Conservation (phyloP, 192 early-diverging fungal genomes). For the Coemansia sp. region DNA sequence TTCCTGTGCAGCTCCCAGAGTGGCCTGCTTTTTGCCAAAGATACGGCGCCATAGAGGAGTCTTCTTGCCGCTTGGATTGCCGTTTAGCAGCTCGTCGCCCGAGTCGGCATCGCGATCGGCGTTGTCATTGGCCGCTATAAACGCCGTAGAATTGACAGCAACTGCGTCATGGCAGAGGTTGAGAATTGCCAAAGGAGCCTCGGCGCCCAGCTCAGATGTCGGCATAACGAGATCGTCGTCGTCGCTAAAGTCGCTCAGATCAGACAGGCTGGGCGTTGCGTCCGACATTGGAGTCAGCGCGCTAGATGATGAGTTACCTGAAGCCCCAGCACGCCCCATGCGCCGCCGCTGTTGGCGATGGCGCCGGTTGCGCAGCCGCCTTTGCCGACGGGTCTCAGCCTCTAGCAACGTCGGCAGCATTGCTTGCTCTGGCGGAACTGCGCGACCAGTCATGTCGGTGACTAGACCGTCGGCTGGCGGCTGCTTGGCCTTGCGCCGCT, state of each 20-base stretch:
- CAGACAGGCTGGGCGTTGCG: slow-evolving; percentile 36
- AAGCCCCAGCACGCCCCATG: slow-evolving; percentile 25
- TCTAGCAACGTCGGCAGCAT: slow-evolving; percentile 43
- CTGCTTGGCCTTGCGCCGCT: slow-evolving; percentile 48
- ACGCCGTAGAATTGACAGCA: slow-evolving; percentile 80
- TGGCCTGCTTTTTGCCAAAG: slow-evolving; percentile 8
- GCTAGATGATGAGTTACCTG: slow-evolving; percentile 48
- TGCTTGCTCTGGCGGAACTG: slow-evolving; percentile 43
- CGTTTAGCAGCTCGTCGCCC: slow-evolving; percentile 25
- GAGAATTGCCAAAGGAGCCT: slow-evolving; percentile 52
- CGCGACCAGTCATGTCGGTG: slow-evolving; percentile 50
- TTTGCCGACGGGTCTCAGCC: slow-evolving; percentile 38
- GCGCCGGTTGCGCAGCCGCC: slow-evolving; percentile 41
- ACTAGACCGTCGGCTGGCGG: slow-evolving; percentile 45
- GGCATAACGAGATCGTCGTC: slow-evolving; percentile 51
- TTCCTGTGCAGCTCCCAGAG: slow-evolving; percentile 11
- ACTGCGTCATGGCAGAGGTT: slow-evolving; percentile 66
- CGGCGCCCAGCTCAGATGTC: slow-evolving; percentile 53
- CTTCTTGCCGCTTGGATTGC: slow-evolving; percentile 10
- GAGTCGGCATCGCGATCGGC: slow-evolving; percentile 18
- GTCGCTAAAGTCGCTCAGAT: slow-evolving; percentile 50
- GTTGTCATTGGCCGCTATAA: slow-evolving; percentile 42
- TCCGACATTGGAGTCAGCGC: slow-evolving; percentile 47
- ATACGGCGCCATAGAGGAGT: slow-evolving; percentile 27
- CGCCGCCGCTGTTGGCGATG: slow-evolving; percentile 46